phyloP scores from a whole-genome alignment of 371 early-diverging fungal genomes.

The Mortierella sp. region DNA sequence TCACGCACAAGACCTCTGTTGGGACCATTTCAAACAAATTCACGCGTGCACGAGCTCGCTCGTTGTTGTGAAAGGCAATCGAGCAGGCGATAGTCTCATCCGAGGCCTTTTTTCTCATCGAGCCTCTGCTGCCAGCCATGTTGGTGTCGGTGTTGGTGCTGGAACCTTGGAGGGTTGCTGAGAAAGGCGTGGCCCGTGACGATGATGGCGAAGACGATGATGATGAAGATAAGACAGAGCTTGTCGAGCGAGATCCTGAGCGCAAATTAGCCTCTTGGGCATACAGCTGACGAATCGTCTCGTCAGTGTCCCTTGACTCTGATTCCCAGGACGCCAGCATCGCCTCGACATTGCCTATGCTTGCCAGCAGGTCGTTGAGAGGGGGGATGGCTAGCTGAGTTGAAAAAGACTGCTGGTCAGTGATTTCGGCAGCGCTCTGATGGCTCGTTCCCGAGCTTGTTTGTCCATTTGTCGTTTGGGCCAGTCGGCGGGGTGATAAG shows the following conservation, averaged over 20 bases:
- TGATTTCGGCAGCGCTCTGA: not conserved
- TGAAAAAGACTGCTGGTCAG: not conserved
- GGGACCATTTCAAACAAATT: conserved; percentile 24
- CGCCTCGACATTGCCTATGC: conserved; percentile 6
- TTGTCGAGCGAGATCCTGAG: not conserved
- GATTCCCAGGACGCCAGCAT: conserved; percentile 5
- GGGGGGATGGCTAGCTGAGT: not conserved
- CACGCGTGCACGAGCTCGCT: not conserved
- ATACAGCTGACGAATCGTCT: not conserved
- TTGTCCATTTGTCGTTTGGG: not conserved
- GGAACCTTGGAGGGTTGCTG: not conserved
- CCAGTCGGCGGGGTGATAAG: not conserved
- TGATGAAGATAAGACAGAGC: not conserved
- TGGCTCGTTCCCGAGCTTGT: not conserved
- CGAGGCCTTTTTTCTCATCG: not conserved
- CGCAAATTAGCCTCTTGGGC: not conserved
- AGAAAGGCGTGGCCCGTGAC: not conserved
- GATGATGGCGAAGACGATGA: not conserved
- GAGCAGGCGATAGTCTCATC: not conserved
- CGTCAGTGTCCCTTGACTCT: conserved; percentile 5
- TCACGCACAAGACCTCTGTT: conserved; percentile 30
- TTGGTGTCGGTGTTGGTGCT: not conserved
- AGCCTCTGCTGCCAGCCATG: not conserved
- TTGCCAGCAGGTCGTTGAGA: not conserved
- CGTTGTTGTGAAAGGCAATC: not conserved